Base-by-base conservation (phyloP, 805 yeast genomes). In the Zygosaccharomyces lentus region DNA sequence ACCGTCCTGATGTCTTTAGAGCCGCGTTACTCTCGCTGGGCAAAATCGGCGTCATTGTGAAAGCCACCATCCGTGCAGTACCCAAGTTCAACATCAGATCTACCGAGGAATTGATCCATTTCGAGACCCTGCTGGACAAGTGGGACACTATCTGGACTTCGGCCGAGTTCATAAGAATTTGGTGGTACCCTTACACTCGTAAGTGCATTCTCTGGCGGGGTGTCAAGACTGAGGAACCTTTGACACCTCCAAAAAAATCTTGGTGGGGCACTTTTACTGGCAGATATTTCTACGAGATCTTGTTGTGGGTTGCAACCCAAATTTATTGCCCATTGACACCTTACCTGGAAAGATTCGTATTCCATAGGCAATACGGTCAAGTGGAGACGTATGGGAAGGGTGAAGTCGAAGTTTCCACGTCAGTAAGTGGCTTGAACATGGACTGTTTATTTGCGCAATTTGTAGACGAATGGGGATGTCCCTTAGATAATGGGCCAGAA, bases 391-490 rank as follows among this genome's bases (percentile, higher is more conserved):
- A 75, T 31, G 78, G 77, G 16, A 64, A 63, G n/a, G 81, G 80
- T 26, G 81, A 77, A 45, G 67, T 77, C 40, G 84, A 87, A 2
- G 87, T 90, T 9, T 88, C 83, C 58, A 76, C 78, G 48, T 84
- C 96, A 3, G 91, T 87, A 37, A 87, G 84, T 48, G 96, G 91
- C 6, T 78, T 91, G 58, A 88, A 87, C 65, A 87, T 91, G 96
- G 98, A 93, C 70, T 93, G 98, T 65, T 71, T 91, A 55, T 91
- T 88, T 66, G 81, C 89, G 36, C 99, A 91, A 66, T 90, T 82
- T 67, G 98, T 91, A 41, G 82, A 90, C 62, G 99, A 91, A 69
- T 91, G 98, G 98, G 89, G 93, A n/a, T 79, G 95, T 40, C 98
- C 98, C 16, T 69, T 91, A 59, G 75, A 69, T 19, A 76, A 80